These are phyloP conservation scores for Penicillium samsonianum DNA, from an alignment of 495 filamentous ascomycete genomes.

Conservation along the genomic window DNA sequence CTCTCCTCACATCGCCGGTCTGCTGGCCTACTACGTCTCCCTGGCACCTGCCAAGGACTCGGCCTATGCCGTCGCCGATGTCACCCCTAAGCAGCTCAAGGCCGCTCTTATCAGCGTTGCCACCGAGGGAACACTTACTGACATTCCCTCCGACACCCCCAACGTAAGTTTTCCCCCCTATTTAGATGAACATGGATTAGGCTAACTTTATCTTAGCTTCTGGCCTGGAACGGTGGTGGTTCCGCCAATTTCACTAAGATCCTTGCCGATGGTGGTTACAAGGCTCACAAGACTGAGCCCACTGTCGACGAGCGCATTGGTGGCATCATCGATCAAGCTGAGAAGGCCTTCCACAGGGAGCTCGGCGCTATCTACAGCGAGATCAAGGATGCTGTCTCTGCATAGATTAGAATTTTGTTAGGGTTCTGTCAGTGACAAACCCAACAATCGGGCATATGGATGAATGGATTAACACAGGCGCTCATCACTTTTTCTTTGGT, in stretches of 20 bases:
- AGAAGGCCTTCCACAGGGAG: slow-evolving; percentile 40
- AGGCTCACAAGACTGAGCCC: slow-evolving; percentile 24
- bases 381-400: slow-evolving; percentile 45
- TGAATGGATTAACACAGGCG: slow-evolving; percentile 37
- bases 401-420: slow-evolving; percentile 33
- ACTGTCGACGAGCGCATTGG: slow-evolving; percentile 33
- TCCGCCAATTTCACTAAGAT: slow-evolving; percentile 87
- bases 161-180: slow-evolving; percentile 56
- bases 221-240: slow-evolving; percentile 99
- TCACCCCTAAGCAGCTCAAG: slow-evolving; percentile 96
- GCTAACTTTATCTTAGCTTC: slow-evolving; percentile 61
- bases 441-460: slow-evolving; percentile 30
- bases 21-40: slow-evolving; percentile 96
- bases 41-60: slow-evolving; percentile 88
- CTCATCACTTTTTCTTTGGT: slow-evolving; percentile 32
- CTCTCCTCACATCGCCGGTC: slow-evolving; percentile 93
- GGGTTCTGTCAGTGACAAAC: slow-evolving; percentile 26
- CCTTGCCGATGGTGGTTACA: slow-evolving; percentile 61
- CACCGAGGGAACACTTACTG: slow-evolving; percentile 74
- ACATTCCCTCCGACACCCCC: slow-evolving; percentile 81
- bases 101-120: slow-evolving; percentile 78
- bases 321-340: slow-evolving; percentile 37
- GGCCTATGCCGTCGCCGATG: slow-evolving; percentile 80
- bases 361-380: slow-evolving; percentile 51
- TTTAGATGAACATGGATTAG: not conserved